These are phyloP conservation scores for Hippophae rhamnoides DNA, from an alignment of 306 rosid genomes.

Conservation along the genomic window DNA sequence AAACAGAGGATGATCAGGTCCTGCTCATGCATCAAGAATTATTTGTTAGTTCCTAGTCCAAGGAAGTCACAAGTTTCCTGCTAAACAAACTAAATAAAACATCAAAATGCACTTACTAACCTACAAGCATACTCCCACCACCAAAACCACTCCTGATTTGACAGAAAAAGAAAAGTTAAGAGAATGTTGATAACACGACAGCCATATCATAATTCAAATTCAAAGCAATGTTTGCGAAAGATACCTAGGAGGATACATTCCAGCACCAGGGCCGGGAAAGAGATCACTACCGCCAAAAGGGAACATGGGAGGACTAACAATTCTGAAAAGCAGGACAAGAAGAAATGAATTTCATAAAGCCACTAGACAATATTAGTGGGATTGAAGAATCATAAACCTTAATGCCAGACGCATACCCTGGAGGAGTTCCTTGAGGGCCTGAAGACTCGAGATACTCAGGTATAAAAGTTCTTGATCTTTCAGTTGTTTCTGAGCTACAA, in stretches of 20 bases:
- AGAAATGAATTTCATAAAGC: not conserved
- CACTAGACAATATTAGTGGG: not conserved
- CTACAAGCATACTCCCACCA: constrained; percentile 62
- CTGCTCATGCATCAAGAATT: constrained; percentile 26
- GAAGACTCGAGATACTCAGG: constrained; percentile 35
- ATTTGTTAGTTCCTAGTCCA: not conserved
- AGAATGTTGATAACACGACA: not conserved
- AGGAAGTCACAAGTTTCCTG: not conserved
- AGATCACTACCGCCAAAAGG: constrained; percentile 54
- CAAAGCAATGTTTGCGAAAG: constrained; percentile 3
- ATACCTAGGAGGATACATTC: constrained; percentile 59
- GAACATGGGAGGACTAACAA: constrained; percentile 39
- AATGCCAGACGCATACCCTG: constrained; percentile 29
- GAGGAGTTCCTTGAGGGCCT: constrained; percentile 29
- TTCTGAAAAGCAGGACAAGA: constrained; percentile 29
- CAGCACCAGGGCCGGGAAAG: constrained; percentile 74
- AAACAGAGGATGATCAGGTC: constrained; percentile 68
- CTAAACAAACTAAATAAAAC: too few relatives aligned
- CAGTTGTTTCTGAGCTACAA: constrained; percentile 42
- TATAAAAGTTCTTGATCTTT: constrained; percentile 22
- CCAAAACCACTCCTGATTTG: constrained; percentile 47
- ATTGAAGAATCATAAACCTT: not conserved
- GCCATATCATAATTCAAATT: not conserved
- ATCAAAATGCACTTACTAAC: constrained; percentile 28
- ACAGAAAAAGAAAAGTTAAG: constrained; percentile 9